Evolutionary conservation across 1,139 yeast species (phyloP), one percentile per base, ranked within the genome.

Genomic region (Protomyces lactucae-debilis): DNA sequence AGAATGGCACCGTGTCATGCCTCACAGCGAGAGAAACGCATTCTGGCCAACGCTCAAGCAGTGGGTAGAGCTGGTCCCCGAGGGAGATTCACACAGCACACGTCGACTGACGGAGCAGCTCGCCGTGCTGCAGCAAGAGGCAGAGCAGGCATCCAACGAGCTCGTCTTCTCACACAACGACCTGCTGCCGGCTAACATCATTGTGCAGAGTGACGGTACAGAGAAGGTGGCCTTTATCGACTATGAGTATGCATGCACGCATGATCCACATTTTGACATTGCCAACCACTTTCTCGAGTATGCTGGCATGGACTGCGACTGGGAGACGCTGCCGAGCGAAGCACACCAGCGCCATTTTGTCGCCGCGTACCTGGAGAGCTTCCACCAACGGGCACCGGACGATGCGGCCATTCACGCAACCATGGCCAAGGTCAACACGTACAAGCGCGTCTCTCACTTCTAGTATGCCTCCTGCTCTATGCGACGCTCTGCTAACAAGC

Each of bases 211-310:
- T 80, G 23, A 43, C 28, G 40, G 43, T 6, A 55, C 36, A 5
- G 51, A 54, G n/a, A 39, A 39, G 5, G 63, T 86, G 18, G 80
- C 84, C 35, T 87, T 88, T 71, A 88, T 88, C 61, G 95, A 88
- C 73, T 88, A 87, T 72, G 95, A 88, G 75, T 88, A 88, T 72
- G 85, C 88, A 82, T 79, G 86, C 71, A 88, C 88, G 2, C 89
- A 90, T 1, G 92, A 95, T 1, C 76, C 93, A 65, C 93, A 89
- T 0, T 88, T 87, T 73, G 95, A 88, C 72, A 83, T 88, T 25
- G 90, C 95, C n/a, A 88, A 88, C 72, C 95, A 88, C 74, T 84
- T 88, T 70, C 86, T 87, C 73, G 95, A 88, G 75, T 88, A 93
- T 93, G 95, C 88, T 72, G 95, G 95, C 0, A 87, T 86, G 70